Conservation (phyloP, 2,329 filamentous ascomycete genomes). For the Dactylellina haptotyla region DNA sequence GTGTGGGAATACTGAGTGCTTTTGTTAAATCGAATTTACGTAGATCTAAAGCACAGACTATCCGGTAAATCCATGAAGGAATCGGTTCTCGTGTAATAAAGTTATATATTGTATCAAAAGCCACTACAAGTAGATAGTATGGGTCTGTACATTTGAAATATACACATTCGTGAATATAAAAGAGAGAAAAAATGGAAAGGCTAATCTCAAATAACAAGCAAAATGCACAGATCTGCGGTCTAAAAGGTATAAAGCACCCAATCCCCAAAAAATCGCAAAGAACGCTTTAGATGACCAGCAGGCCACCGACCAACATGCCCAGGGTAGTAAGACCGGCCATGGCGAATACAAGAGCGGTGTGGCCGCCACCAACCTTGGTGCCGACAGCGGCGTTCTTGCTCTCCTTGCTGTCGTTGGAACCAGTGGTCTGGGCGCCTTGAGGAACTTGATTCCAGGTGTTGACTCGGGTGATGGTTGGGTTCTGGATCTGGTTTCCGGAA, state of each 20-base stretch:
- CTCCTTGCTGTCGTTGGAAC: slow-evolving; percentile 9
- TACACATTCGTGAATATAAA: slow-evolving; percentile 15
- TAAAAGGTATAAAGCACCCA: slow-evolving; percentile 6
- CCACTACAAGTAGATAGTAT: not conserved
- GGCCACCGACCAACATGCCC: slow-evolving; percentile 28
- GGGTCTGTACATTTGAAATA: slow-evolving; percentile 9
- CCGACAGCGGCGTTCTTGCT: slow-evolving; percentile 42
- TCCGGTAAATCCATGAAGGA: too few relatives aligned
- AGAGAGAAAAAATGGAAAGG: not conserved
- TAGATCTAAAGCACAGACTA: too few relatives aligned
- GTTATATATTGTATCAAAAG: not conserved
- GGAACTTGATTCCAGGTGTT: slow-evolving; percentile 52
- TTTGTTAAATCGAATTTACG: too few relatives aligned
- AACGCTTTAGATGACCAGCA: slow-evolving; percentile 21
- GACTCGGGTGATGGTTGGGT: slow-evolving; percentile 38
- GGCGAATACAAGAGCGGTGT: not conserved
- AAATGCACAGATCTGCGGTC: slow-evolving; percentile 12
- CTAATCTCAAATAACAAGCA: slow-evolving; percentile 2
- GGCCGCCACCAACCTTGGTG: not conserved
- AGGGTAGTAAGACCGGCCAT: slow-evolving; percentile 30
- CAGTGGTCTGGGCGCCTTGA: not conserved
- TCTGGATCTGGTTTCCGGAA: slow-evolving; percentile 26
- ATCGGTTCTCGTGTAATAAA: not conserved
- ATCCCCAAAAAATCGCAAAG: not conserved
- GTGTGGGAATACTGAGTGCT: too few relatives aligned